Percentiles rank a stretch among this genome's conserved stretches.
Conservation (phyloP, 139 green algal genomes). For the Pleodorina starrii region DNA sequence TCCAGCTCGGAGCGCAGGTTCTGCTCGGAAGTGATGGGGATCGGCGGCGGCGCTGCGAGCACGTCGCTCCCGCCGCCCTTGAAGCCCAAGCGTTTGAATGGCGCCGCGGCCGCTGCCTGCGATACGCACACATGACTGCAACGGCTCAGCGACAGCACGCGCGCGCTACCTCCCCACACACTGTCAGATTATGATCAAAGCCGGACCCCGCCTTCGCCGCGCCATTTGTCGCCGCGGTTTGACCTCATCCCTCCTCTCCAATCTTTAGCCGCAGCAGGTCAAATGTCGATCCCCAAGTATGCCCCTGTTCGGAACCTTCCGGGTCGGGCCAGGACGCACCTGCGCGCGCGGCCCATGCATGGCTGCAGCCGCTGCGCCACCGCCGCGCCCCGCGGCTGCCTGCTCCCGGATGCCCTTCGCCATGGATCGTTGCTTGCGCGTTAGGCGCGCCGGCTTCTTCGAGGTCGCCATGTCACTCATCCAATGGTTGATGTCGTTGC, state of each 20-base stretch:
- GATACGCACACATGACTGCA: too few species aligned
- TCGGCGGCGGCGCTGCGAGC: slow-evolving; percentile 41
- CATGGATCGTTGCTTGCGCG: slow-evolving; percentile 76
- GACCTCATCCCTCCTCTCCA: too few species aligned
- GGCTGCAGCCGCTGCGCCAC: not conserved
- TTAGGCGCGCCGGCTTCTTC: slow-evolving; percentile 72
- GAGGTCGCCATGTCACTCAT: slow-evolving; percentile 40
- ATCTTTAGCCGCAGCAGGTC: too few species aligned
- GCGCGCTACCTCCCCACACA: too few species aligned
- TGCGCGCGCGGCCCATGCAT: slow-evolving; percentile 35
- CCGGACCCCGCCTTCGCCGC: too few species aligned
- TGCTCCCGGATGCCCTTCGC: slow-evolving; percentile 38
- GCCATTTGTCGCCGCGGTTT: too few species aligned
- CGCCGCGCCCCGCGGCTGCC: not conserved
- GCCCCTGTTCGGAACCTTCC: too few species aligned
- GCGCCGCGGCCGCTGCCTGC: not conserved
- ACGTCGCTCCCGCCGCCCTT: slow-evolving; percentile 63
- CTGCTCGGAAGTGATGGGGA: slow-evolving; percentile 63
- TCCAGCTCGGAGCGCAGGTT: slow-evolving; percentile 74
- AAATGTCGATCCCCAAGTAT: too few species aligned
- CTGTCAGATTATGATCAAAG: too few species aligned
- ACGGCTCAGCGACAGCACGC: too few species aligned
- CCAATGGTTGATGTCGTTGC: slow-evolving; percentile 83
- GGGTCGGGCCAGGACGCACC: not conserved
- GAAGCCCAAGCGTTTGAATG: slow-evolving; percentile 51